phyloP scores from a whole-genome alignment of 129 eudicot species.

The Arctium lappa region DNA sequence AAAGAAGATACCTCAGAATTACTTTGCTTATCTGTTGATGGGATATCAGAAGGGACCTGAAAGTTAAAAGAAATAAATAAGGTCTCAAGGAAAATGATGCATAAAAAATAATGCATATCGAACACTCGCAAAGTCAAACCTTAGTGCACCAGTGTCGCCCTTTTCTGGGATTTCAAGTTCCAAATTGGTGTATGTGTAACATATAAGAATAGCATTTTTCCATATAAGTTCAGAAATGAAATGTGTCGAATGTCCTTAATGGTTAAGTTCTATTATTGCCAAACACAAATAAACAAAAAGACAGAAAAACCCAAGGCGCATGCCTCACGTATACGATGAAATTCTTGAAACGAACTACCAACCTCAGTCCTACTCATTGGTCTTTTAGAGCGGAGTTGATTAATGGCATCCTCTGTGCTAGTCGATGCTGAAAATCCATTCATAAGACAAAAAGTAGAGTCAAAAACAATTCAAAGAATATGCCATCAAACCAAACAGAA shows the following conservation, averaged over 20 bases:
- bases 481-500: not conserved
- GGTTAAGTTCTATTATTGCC: not conserved
- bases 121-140: not conserved
- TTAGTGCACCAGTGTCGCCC: not conserved
- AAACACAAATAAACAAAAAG: not conserved
- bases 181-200: not conserved
- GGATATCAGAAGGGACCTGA: conserved; percentile 82
- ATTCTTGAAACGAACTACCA: conserved; percentile 15
- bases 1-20: conserved; percentile 52
- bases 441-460: conserved; percentile 2
- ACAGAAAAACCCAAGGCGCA: not conserved
- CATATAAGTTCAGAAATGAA: not conserved
- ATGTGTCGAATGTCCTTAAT: not conserved
- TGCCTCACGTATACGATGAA: not conserved
- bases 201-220: not conserved
- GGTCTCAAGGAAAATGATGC: not conserved
- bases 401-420: conserved; percentile 81
- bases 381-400: conserved; percentile 73
- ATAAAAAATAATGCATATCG: not conserved
- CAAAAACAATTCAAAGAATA: not conserved
- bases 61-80: not conserved
- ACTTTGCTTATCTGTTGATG: conserved; percentile 55
- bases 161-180: not conserved
- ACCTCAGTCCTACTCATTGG: conserved; percentile 87
- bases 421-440: conserved; percentile 50